Base-by-base conservation (phyloP, 805 yeast species). In the Wickerhamomyces queroliae region DNA sequence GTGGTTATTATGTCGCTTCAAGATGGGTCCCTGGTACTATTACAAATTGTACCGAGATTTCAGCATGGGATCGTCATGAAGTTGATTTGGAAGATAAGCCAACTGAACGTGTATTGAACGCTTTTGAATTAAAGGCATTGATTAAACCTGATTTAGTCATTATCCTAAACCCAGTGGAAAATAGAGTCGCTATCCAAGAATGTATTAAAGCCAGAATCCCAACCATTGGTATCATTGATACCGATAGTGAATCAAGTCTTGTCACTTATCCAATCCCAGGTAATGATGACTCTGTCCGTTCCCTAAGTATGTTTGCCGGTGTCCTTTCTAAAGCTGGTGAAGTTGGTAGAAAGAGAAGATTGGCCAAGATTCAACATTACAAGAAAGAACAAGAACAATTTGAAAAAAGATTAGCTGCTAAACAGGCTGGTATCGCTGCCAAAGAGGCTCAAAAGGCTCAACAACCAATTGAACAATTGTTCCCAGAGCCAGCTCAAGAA, bases 201-300 rank as follows among this genome's bases (percentile, higher is more conserved):
- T 93, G 97, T 46, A 74, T 78, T 50, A 78, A 78, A 55, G 70
- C 81, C 43, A 76, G 95, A 59, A 76, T 93, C 24, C 99, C 99
- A 42, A 89, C 97, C 1, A 79, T 93, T 52, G 98, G 96, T 22
- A 74, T 93, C 42, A 79, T 93, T 46, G 99, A 93, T 64, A 90
- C 98, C 18, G 91, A 93, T 62, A 80, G 84, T 59, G 96, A 93
- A 58, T 95, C 97, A 8, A 76, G 85, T 13, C 66, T 83, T 50
- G 85, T 91, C 39, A 88, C 96, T 2, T 93, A 93, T 57, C 95
- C 98, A 37, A 85, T 93, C 49, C 98, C 98, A 15, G 95, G 95
- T 46, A 93, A 93, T 59, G 98, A 93, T 60, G 97, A 90, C 59
- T 83, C 95, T 7, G 66, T 78, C 42, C 76, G 99, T 61, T 76